Base-by-base conservation (phyloP, 768 basidiomycete species). In the Gymnopilus junonius region DNA sequence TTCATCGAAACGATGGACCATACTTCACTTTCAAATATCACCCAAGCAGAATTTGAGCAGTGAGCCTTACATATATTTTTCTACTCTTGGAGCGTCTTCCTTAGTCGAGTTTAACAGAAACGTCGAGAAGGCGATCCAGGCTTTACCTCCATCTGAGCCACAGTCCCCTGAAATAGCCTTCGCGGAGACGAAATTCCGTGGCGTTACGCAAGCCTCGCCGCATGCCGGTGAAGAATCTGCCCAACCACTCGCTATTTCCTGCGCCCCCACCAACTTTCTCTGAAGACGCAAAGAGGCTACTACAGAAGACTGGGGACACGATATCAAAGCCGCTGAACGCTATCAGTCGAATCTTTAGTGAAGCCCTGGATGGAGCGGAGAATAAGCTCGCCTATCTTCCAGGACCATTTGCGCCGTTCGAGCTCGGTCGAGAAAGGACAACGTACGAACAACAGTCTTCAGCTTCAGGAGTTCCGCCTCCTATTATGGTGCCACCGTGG, bases 1-100 rank as follows among this genome's bases (percentile, higher is more conserved):
- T 99, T 98, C 74, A 95, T 99, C 65, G 97, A 99, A 77, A 93
- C 95, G 0, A 95, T 99, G 94, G 97, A 99, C 73, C 93, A 96
- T 62, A 91, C 94, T 0, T 92, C 93, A 8, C 78, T 99, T 43
- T 97, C 95, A n/a, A 90, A 93, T 68, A 98, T 99, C 64, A 87
- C 92, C 0, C 92, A 95, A 73, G 91, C 92, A 45, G 94, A 98
- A 65, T 99, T 99, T 62, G 97, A 99, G 73, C 81, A 76, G 90
- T 91, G 70, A 42, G 80, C 66, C 51, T 27, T 27, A 7, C 2
- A 3, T 4, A 8, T 23, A 40, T 20, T 20, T n/a, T 29, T 20
- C 25, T 50, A 34, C 45, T 8, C 20, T 14, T 40, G 17, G 21
- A 31, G 39, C 23, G 31, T 45, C 25, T 3, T 29, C 53, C 21